Evolutionary conservation across 192 early-diverging fungal genomes (phyloP).

Genomic region (Linnemannia zychae): DNA sequence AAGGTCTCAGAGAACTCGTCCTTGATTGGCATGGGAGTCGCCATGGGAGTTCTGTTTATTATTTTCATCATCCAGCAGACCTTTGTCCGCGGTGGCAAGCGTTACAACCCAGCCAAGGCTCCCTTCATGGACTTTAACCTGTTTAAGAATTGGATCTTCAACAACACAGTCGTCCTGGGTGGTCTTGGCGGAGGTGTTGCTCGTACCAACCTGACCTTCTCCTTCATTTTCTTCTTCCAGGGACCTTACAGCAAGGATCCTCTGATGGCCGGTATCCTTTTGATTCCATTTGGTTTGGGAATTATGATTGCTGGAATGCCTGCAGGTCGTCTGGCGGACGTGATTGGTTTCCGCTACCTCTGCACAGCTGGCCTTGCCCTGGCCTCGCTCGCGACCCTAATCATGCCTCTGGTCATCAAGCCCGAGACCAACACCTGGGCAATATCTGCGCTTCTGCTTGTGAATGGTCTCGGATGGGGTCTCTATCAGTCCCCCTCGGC

Average conservation of each 20-base stretch:
- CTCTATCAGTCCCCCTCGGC: conserved; percentile 21
- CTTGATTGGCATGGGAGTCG: conserved; percentile 22
- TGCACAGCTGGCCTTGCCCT: conserved; percentile 1
- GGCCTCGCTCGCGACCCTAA: conserved; percentile 1
- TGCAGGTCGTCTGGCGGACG: conserved; percentile 15
- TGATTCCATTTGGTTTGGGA: conserved; percentile 24
- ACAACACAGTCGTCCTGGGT: conserved; percentile 27
- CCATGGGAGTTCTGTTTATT: conserved; percentile 15
- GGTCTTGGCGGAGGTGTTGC: conserved; percentile 28
- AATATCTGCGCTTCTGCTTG: conserved; percentile 11
- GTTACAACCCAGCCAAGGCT: background rate
- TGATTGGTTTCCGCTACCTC: conserved; percentile 18
- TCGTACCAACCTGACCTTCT: conserved; percentile 24
- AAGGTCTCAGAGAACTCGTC: conserved; percentile 12
- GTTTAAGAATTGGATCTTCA: conserved; percentile 16
- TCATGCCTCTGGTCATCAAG: conserved; percentile 15
- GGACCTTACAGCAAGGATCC: conserved; percentile 22
- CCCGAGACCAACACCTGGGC: conserved; percentile 22
- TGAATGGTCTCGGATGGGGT: conserved; percentile 22
- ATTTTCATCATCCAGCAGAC: conserved; percentile 14
- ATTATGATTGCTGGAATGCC: conserved; percentile 24
- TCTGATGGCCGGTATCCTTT: conserved; percentile 19
- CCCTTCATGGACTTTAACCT: conserved; percentile 23
- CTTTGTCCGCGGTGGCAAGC: conserved; percentile 18
- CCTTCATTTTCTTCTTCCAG: conserved; percentile 29